These are phyloP conservation scores for Primulina tabacum DNA, from an alignment of 257 asterid genomes.

Conservation along the genomic window DNA sequence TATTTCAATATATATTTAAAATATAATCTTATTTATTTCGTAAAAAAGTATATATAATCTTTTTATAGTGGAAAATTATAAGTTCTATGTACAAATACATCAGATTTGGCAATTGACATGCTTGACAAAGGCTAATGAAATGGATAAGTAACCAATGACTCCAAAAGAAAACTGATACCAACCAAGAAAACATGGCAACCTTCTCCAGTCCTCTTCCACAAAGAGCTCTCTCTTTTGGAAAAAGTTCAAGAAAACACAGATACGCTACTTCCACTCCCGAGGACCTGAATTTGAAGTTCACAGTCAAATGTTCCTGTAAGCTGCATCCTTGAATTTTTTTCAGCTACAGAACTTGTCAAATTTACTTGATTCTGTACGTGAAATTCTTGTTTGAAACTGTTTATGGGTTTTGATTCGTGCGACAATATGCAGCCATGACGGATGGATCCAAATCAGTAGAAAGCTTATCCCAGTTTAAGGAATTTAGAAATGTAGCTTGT, in stretches of 20 bases:
- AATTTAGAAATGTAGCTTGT: constrained; percentile 69
- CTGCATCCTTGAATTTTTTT: not conserved
- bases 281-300: constrained; percentile 32
- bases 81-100: too few relatives aligned
- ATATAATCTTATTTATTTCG: too few relatives aligned
- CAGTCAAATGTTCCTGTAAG: constrained; percentile 59
- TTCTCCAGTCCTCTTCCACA: constrained; percentile 46
- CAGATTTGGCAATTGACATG: constrained; percentile 22
- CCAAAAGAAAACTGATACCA: constrained; percentile 18
- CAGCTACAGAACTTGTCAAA: not conserved
- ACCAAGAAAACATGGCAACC: constrained; percentile 38
- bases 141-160: constrained; percentile 43
- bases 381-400: not conserved
- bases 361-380: not conserved
- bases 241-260: constrained; percentile 25
- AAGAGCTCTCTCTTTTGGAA: constrained; percentile 34
- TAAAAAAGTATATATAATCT: too few relatives aligned
- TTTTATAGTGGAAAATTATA: too few relatives aligned
- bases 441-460: constrained; percentile 33
- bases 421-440: constrained; percentile 34
- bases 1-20: too few relatives aligned
- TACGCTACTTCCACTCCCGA: constrained; percentile 22
- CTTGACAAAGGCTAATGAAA: constrained; percentile 1
- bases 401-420: not conserved
- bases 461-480: constrained; percentile 39